A percentile compares a stretch with the other conserved stretches of the same genome.
These are phyloP conservation scores for Cinnamomum micranthum DNA, from an alignment of 164 flowering plant species.

Conservation along the genomic window DNA sequence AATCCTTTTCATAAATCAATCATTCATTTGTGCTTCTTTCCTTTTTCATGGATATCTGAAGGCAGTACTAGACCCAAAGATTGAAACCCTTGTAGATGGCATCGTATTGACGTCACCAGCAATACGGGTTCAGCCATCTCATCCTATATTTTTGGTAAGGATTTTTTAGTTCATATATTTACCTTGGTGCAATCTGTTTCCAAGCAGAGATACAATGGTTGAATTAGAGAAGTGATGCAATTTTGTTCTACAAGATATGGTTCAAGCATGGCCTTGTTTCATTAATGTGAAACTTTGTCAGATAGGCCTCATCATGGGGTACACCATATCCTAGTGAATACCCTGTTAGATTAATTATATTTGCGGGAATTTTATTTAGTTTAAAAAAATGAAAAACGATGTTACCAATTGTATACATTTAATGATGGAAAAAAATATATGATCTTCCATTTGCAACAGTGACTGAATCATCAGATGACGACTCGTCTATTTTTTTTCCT, in stretches of 20 bases:
- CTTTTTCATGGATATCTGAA: constrained; percentile 18
- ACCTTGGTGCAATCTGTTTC: neutral
- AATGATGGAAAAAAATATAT: no score
- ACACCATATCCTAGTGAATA: no score
- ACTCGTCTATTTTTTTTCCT: no score
- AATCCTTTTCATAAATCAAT: neutral
- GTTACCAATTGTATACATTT: no score
- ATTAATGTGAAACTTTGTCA: no score
- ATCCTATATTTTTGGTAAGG: constrained; percentile 62
- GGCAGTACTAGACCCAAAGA: constrained; percentile 70
- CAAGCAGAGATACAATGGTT: neutral
- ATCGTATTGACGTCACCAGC: constrained; percentile 81
- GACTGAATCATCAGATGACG: no score
- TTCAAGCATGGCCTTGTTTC: no score
- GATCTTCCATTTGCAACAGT: no score
- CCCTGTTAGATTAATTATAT: no score
- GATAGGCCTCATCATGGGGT: no score
- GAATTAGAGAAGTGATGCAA: neutral
- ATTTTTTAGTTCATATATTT: neutral
- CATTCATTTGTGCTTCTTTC: neutral
- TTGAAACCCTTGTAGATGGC: constrained; percentile 50
- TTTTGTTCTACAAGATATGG: neutral
- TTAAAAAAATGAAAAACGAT: no score
- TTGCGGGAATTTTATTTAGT: no score
- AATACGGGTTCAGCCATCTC: constrained; percentile 77